A percentile compares a stretch with the other conserved stretches of the same genome.
These are phyloP conservation scores for Cytidiella melzeri DNA, from an alignment of 768 basidiomycete genomes.

Conservation along the genomic window DNA sequence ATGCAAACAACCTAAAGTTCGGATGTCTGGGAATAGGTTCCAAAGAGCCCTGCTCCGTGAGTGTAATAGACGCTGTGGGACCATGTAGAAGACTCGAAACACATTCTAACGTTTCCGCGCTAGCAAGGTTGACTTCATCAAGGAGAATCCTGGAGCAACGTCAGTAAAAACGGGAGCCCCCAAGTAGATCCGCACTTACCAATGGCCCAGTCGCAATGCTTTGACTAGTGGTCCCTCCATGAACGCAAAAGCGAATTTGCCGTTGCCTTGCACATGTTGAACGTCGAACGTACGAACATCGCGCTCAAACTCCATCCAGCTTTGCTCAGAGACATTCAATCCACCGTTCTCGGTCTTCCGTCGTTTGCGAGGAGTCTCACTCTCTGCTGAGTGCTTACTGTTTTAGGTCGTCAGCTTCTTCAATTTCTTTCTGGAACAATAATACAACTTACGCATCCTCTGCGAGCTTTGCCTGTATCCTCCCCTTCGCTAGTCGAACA, in stretches of 20 bases:
- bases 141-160: slow-evolving; percentile 68
- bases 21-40: slow-evolving; percentile 89
- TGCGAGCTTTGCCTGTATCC: slow-evolving; percentile 37
- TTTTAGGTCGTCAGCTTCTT: neutral
- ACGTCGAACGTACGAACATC: slow-evolving; percentile 79
- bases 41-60: slow-evolving; percentile 89
- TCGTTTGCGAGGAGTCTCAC: slow-evolving; percentile 57
- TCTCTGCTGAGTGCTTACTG: slow-evolving; percentile 16
- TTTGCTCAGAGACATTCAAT: slow-evolving; percentile 38
- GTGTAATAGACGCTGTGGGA: slow-evolving; percentile 82
- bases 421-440: too few relatives aligned
- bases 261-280: slow-evolving; percentile 81
- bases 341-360: slow-evolving; percentile 50
- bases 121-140: slow-evolving; percentile 95
- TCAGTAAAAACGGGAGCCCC: neutral
- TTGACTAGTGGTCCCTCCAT: slow-evolving; percentile 95
- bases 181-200: slow-evolving; percentile 47
- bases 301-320: slow-evolving; percentile 63
- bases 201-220: slow-evolving; percentile 83
- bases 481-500: slow-evolving; percentile 58
- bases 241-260: slow-evolving; percentile 90
- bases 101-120: slow-evolving; percentile 90
- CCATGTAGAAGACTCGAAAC: slow-evolving; percentile 82
- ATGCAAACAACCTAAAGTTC: slow-evolving; percentile 94
- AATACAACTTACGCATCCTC: slow-evolving; percentile 22